Conservation (phyloP, 495 filamentous ascomycete genomes). For the Annulohypoxylon moriforme region DNA sequence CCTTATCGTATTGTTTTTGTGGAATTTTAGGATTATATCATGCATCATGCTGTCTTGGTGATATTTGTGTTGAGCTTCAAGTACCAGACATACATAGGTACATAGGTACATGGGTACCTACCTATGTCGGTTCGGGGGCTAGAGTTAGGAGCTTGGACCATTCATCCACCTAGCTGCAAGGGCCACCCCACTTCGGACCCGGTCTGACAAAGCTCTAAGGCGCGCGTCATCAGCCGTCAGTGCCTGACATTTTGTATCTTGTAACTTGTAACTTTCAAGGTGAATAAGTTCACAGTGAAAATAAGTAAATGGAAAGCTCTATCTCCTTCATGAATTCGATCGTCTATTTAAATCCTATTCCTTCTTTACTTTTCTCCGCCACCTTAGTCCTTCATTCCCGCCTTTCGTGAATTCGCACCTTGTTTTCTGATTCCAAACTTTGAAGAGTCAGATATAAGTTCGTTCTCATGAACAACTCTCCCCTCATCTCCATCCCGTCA, state of each 20-base stretch:
- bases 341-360: slow-evolving; percentile 16
- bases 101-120: too few relatives aligned
- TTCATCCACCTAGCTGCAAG: slow-evolving; percentile 28
- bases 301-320: slow-evolving; percentile 22
- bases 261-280: background rate
- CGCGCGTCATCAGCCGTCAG: slow-evolving; percentile 52
- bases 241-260: slow-evolving; percentile 39
- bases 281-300: background rate
- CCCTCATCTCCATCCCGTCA: slow-evolving; percentile 9
- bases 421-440: background rate
- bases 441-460: background rate
- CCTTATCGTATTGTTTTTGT: background rate
- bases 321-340: slow-evolving; percentile 17
- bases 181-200: slow-evolving; percentile 27
- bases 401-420: background rate
- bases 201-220: slow-evolving; percentile 35
- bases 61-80: slow-evolving; percentile 5
- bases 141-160: slow-evolving; percentile 31
- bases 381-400: background rate
- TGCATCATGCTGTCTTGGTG: background rate
- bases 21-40: background rate
- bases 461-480: background rate
- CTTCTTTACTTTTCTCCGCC: slow-evolving; percentile 28
- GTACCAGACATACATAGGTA: too few relatives aligned
- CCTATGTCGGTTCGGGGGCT: background rate